Base-by-base conservation (phyloP, 768 basidiomycete species). In the Suillus plorans region DNA sequence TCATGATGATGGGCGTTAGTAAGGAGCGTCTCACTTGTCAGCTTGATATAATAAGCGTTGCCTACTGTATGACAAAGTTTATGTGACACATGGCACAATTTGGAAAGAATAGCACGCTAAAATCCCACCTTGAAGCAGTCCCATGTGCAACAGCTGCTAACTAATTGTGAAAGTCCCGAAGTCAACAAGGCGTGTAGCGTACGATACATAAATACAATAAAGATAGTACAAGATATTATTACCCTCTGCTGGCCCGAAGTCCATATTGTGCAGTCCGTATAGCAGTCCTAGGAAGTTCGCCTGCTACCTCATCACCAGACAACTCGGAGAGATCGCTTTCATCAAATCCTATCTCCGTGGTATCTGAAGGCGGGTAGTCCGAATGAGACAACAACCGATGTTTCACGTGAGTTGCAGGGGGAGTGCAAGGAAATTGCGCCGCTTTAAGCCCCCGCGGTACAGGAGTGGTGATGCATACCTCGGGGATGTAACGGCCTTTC, bases 171-270 rank as follows among this genome's bases (percentile, higher is more conserved):
- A 52, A 28, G 9, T 53, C 25, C 28, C 28, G 16, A 34, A 61
- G 44, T 66, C 59, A 66, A 49, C 41, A 28, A 41, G 28, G 45
- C 44, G 63, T 65, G 70, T 47, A 61, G 45, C 67, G 55, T 58
- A 61, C 63, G 25, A 50, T 61, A 61, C 59, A 69, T 76, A 77
- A 71, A 77, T 76, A 77, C 62, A 73, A 76, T 76, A 76, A 76
- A 67, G 70, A 76, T 76, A 76, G 58, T 59, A 63, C 62, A 50
- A 66, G 69, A 70, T 65, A 61, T 55, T 47, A 66, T 62, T 64
- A 31, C 39, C 63, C 63, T 44, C 50, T 50, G 57, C 36, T 57
- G 65, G 59, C 57, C 39, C 64, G 66, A 56, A 64, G 31, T 55
- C 52, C 39, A 34, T 67, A 50, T 59, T 76, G 72, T 18, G 63